phyloP scores from a whole-genome alignment of 2,329 filamentous ascomycete species.

The Aureobasidium namibiae region DNA sequence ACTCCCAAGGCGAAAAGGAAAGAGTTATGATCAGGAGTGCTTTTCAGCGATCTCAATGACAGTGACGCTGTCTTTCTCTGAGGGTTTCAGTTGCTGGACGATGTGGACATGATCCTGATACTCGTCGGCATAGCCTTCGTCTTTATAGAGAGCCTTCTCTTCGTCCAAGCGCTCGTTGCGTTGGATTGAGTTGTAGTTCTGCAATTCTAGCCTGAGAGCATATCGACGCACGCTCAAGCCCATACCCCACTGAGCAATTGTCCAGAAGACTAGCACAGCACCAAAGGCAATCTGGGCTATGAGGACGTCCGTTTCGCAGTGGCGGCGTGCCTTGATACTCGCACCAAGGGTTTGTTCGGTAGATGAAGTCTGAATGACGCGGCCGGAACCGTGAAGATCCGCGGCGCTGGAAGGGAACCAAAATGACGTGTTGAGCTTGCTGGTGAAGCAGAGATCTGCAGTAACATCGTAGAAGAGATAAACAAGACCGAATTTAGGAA shows the following conservation, averaged over 20 bases:
- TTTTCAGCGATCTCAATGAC: neutral
- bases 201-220: slow-evolving; percentile 13
- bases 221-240: slow-evolving; percentile 12
- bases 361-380: neutral
- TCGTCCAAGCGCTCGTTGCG: neutral
- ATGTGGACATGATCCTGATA: neutral
- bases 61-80: neutral
- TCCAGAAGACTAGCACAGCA: slow-evolving; percentile 39
- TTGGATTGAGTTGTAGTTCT: neutral
- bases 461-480: slow-evolving; percentile 15
- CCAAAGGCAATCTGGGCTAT: slow-evolving; percentile 19
- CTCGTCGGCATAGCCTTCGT: slow-evolving; percentile 7
- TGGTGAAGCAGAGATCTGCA: slow-evolving; percentile 10
- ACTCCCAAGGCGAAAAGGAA: neutral
- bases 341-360: neutral
- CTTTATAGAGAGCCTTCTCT: slow-evolving; percentile 12
- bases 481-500: slow-evolving; percentile 15
- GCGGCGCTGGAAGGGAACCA: neutral
- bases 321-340: neutral
- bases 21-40: slow-evolving; percentile 1
- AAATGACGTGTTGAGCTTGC: slow-evolving; percentile 7
- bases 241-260: slow-evolving; percentile 43
- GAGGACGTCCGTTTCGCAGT: slow-evolving; percentile 10
- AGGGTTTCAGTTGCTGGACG: neutral
- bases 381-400: slow-evolving; percentile 4